These are phyloP conservation scores for Raffaelea ambrosiae DNA, from an alignment of 2,329 filamentous ascomycete species.

Conservation along the genomic window DNA sequence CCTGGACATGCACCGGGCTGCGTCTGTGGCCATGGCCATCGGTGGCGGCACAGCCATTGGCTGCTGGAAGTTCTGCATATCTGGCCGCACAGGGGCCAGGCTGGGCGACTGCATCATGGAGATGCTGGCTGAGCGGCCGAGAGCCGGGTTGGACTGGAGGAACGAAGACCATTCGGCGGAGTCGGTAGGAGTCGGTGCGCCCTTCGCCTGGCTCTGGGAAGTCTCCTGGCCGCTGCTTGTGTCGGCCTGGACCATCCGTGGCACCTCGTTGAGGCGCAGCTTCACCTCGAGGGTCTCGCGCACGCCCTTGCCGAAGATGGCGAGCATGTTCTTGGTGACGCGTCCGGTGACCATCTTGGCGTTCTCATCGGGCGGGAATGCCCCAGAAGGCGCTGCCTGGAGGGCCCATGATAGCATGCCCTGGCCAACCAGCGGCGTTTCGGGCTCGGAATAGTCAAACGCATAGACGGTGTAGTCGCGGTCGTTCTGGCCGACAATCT, in stretches of 20 bases:
- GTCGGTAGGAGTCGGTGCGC: conserved; percentile 46
- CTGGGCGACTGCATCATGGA: conserved; percentile 26
- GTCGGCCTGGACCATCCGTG: conserved; percentile 39
- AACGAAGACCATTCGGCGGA: conserved; percentile 72
- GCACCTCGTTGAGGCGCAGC: conserved; percentile 73
- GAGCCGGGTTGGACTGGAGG: conserved; percentile 58
- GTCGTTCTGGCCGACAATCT: conserved; percentile 64
- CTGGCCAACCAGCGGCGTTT: conserved; percentile 87
- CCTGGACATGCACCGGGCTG: conserved; percentile 1
- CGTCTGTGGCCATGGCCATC: not conserved
- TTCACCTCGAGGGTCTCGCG: conserved; percentile 91
- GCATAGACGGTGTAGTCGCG: conserved; percentile 95
- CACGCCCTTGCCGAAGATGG: conserved; percentile 72
- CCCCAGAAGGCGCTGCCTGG: conserved; percentile 24
- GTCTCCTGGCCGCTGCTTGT: conserved; percentile 12
- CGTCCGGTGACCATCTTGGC: conserved; percentile 70
- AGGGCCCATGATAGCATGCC: conserved; percentile 87
- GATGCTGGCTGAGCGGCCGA: conserved; percentile 29
- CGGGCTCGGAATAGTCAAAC: conserved; percentile 91
- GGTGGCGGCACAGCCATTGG: not conserved
- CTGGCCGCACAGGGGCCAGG: conserved; percentile 16
- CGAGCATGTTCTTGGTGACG: conserved; percentile 77
- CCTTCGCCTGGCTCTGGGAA: conserved; percentile 5
- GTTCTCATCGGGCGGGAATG: conserved; percentile 34
- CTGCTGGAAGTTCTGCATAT: conserved; percentile 8